These are phyloP conservation scores for Syzygium aqueum DNA, from an alignment of 345 rosid genomes.

Conservation along the genomic window DNA sequence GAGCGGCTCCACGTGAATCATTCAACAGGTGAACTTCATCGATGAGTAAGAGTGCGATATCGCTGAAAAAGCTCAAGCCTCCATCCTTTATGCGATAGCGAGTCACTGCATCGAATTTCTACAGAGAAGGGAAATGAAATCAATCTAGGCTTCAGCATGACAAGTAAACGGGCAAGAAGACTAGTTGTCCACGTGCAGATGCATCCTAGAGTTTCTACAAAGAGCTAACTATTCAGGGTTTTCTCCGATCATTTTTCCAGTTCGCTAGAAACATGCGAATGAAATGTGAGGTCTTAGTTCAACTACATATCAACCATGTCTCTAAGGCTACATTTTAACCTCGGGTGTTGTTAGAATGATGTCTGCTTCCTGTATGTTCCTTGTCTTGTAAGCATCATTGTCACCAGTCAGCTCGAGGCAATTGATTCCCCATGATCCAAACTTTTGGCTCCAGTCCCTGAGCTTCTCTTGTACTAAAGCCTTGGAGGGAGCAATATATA, in stretches of 20 bases:
- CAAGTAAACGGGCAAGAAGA: neutral
- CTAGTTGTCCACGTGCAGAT: neutral
- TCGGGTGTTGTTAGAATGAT: slow-evolving; percentile 94
- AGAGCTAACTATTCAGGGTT: neutral
- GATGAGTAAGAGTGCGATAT: slow-evolving; percentile 76
- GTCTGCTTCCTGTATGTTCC: slow-evolving; percentile 81
- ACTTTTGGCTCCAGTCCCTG: slow-evolving; percentile 84
- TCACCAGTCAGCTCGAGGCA: slow-evolving; percentile 95
- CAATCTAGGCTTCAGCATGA: neutral
- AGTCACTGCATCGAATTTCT: slow-evolving; percentile 98
- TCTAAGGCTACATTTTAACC: slow-evolving; percentile 24
- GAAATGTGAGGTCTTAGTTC: neutral
- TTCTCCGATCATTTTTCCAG: neutral
- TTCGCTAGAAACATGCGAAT: neutral
- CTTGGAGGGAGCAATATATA: slow-evolving; percentile 92
- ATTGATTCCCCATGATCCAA: slow-evolving; percentile 69
- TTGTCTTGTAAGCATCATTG: slow-evolving; percentile 62
- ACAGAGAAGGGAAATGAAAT: neutral
- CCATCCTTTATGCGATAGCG: slow-evolving; percentile 85
- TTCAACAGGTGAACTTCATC: slow-evolving; percentile 96
- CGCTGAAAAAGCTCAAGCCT: slow-evolving; percentile 90
- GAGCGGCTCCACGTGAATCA: slow-evolving; percentile 93
- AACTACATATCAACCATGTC: neutral
- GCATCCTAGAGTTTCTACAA: neutral
- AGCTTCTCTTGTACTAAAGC: slow-evolving; percentile 95